A percentile compares a stretch with the other conserved stretches of the same genome.
Evolutionary conservation across 202 grass and related monocot species (phyloP).

Genomic region (Zoysia matrella): DNA sequence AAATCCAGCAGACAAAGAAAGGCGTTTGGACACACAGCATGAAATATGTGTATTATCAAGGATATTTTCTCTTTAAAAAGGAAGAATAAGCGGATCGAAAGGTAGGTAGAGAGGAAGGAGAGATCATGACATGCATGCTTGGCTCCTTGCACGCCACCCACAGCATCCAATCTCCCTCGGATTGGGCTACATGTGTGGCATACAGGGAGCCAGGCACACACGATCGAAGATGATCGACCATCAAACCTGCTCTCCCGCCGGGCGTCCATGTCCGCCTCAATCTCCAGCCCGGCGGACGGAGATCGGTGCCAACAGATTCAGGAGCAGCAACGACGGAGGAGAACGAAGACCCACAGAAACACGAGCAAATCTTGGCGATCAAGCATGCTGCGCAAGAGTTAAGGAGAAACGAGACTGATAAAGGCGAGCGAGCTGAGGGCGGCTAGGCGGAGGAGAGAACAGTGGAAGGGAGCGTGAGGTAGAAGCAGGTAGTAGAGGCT

Average conservation of each 20-base stretch:
- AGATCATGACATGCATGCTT: slow-evolving; percentile 74
- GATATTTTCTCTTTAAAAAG: not conserved
- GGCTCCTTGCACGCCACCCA: slow-evolving; percentile 99
- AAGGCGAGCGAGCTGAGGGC: not conserved
- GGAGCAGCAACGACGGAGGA: not conserved
- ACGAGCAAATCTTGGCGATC: slow-evolving; percentile 22
- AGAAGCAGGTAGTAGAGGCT: slow-evolving; percentile 32
- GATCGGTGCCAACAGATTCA: not conserved
- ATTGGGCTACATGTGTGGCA: slow-evolving; percentile 95
- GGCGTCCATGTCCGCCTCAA: not conserved
- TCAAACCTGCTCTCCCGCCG: slow-evolving; percentile 25
- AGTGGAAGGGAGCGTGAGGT: slow-evolving; percentile 40
- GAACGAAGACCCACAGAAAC: not conserved
- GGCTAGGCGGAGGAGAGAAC: slow-evolving; percentile 26
- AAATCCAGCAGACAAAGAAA: not conserved
- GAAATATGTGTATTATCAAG: slow-evolving; percentile 37
- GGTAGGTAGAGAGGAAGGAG: not conserved
- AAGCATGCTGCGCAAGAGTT: too few species aligned
- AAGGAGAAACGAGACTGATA: slow-evolving; percentile 15
- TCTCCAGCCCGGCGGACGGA: too few species aligned
- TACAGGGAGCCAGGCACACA: slow-evolving; percentile 99
- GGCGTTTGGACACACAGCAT: not conserved
- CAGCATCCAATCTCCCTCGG: slow-evolving; percentile 77
- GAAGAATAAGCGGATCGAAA: not conserved
- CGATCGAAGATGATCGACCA: slow-evolving; percentile 28